Conservation (phyloP, 139 green algal genomes). For the Chlorella vulgaris region DNA sequence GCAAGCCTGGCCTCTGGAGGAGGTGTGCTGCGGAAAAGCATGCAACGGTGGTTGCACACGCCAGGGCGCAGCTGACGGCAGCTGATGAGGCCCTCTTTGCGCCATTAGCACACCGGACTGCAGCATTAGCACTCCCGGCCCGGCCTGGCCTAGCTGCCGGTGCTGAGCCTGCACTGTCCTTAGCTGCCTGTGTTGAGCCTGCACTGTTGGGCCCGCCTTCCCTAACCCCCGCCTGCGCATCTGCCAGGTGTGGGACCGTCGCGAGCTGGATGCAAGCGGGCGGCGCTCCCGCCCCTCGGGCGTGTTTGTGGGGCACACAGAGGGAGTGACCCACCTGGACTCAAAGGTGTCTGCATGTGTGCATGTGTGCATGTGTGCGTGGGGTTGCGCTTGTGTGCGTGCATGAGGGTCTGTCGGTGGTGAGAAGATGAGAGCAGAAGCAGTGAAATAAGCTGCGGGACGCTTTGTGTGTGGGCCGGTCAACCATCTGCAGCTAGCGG, state of each 20-base stretch:
- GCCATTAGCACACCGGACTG: too few relatives aligned
- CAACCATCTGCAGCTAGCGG: neutral
- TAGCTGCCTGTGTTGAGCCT: too few relatives aligned
- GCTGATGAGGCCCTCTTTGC: too few relatives aligned
- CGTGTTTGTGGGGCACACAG: constrained; percentile 88
- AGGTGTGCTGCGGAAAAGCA: neutral
- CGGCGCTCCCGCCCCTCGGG: constrained; percentile 53
- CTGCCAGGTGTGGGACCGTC: constrained; percentile 77
- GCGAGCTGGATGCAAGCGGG: constrained; percentile 44
- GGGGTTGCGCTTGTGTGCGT: too few relatives aligned
- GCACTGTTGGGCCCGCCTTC: neutral
- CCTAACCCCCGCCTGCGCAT: neutral
- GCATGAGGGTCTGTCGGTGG: too few relatives aligned
- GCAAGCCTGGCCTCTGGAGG: neutral
- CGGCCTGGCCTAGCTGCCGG: too few relatives aligned
- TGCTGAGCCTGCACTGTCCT: too few relatives aligned
- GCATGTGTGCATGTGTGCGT: neutral
- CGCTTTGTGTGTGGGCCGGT: neutral
- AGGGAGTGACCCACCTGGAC: constrained; percentile 92
- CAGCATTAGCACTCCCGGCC: too few relatives aligned
- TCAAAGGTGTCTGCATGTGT: constrained; percentile 50
- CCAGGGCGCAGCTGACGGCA: too few relatives aligned
- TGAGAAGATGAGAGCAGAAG: too few relatives aligned
- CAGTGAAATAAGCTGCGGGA: too few relatives aligned
- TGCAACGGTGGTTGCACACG: neutral